These are phyloP conservation scores for Phytopythium litorale DNA, from an alignment of 352 stramenopile genomes.

Conservation along the genomic window DNA sequence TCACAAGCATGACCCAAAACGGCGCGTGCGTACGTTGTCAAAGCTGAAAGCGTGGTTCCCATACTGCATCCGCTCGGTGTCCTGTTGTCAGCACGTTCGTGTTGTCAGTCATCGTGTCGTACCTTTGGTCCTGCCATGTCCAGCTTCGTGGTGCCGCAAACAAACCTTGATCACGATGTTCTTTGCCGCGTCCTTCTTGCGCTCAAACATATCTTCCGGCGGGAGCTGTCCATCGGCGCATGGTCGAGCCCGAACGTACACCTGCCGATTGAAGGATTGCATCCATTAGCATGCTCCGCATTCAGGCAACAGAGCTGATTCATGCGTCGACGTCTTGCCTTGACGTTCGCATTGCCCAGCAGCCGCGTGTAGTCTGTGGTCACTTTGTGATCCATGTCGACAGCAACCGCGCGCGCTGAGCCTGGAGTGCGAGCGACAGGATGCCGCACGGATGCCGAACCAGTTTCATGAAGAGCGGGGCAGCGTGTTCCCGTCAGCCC, in stretches of 20 bases:
- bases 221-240: constrained; percentile 65
- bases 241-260: constrained; percentile 75
- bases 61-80: constrained; percentile 83
- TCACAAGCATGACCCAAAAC: not conserved
- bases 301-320: not conserved
- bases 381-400: constrained; percentile 79
- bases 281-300: not conserved
- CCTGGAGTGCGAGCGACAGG: not conserved
- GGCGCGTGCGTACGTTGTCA: constrained; percentile 42
- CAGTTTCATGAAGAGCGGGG: not conserved
- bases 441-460: not conserved
- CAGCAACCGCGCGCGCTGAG: not conserved
- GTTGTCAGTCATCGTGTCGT: not conserved
- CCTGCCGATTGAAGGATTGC: constrained; percentile 14
- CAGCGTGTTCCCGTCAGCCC: not conserved
- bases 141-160: not conserved
- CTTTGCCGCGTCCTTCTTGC: constrained; percentile 64
- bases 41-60: constrained; percentile 86
- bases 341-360: constrained; percentile 76
- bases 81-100: constrained; percentile 17
- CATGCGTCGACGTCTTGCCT: constrained; percentile 22
- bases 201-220: constrained; percentile 82
- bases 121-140: not conserved
- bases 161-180: constrained; percentile 83
- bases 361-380: constrained; percentile 83